A percentile compares a stretch with the other conserved stretches of the same genome.
Evolutionary conservation across 2,329 filamentous ascomycete genomes (phyloP).

Genomic region (Apiospora kogelbergensis): DNA sequence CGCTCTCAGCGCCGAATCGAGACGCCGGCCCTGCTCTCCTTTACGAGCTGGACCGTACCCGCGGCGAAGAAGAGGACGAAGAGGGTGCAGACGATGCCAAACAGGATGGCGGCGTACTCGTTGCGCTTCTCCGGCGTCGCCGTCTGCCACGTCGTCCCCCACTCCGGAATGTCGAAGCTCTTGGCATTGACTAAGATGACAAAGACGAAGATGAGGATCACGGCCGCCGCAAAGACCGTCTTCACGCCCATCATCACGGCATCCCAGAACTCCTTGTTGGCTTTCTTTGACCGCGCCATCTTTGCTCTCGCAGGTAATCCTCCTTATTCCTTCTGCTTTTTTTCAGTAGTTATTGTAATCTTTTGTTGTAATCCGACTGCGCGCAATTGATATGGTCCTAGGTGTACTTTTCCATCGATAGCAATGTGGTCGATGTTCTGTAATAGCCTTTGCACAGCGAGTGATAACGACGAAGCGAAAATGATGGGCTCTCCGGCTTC

Average conservation of each 20-base stretch:
- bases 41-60: background rate
- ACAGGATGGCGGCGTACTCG: background rate
- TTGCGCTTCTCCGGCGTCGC: background rate
- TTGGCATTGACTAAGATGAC: background rate
- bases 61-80: constrained; percentile 1
- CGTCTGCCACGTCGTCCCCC: constrained; percentile 1
- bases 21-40: too few relatives aligned
- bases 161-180: background rate
- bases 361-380: background rate
- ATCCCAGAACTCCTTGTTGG: background rate
- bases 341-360: background rate
- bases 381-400: too few relatives aligned
- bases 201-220: constrained; percentile 5
- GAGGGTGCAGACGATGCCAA: background rate
- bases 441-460: too few relatives aligned
- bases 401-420: too few relatives aligned
- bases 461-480: too few relatives aligned
- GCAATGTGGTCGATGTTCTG: too few relatives aligned
- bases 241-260: background rate
- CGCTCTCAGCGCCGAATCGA: too few relatives aligned
- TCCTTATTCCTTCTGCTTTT: background rate
- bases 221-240: background rate
- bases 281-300: background rate
- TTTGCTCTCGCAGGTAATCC: background rate
- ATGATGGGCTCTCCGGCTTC: too few relatives aligned